Evolutionary conservation across 225 moss, liverwort and hornwort species (phyloP), one percentile per base, ranked within the genome.

Genomic region (Polytrichum commune): DNA sequence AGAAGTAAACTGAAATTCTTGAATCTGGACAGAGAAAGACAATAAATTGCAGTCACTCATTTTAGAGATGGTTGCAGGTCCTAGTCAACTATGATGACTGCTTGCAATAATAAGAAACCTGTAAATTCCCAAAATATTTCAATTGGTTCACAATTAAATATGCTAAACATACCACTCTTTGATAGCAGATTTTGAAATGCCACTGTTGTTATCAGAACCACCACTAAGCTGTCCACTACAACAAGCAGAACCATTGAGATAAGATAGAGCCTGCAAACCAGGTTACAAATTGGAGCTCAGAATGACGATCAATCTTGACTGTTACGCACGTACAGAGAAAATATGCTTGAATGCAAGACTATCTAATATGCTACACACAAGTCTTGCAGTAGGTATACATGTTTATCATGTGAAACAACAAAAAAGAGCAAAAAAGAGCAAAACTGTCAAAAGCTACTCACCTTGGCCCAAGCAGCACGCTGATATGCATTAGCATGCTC

Each of bases 401-500:
- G 24, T 22, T 22, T 24, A 26, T 38, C 38, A 38, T 38, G 38
- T 3, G 13, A 38, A n/a, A 38, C 0, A 0, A 38, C n/a, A n/a
- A n/a, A n/a, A n/a, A n/a, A n/a, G n/a, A n/a, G n/a, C 13, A 0
- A 13, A 38, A 2, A 38, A 38, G 13, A 38, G 38, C 13, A 38
- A 10, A n/a, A 38, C 10, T 38, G 38, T 38, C 38, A 60, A 28
- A 62, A 20, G 27, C 22, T 56, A 54, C 23, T 69, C 68, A 96
- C 93, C 88, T 88, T 93, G 70, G 67, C 61, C 96, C 90, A 96
- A 57, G 92, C 89, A 72, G 89, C 72, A 46, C 82, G 76, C 69
- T 92, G 90, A 69, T 96, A 93, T 55, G 70, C 76, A 6, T 89
- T 85, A 65, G 86, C 89, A 82, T 93, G 83, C 79, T 96, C 88